phyloP scores from a whole-genome alignment of 2,329 filamentous ascomycete species.

The Botrytis squamosa region DNA sequence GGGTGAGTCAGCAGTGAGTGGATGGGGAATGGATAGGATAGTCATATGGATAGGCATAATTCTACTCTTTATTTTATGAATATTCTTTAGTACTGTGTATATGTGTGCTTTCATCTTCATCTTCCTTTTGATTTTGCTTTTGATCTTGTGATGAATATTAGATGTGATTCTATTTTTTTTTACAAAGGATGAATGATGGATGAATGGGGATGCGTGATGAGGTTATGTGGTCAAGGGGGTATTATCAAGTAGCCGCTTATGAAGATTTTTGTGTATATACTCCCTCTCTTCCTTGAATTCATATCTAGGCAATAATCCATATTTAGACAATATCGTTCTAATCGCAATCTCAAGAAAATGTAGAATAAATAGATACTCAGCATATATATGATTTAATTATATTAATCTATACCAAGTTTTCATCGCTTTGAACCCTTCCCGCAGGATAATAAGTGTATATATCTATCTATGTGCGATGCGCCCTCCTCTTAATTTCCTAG shows the following conservation, averaged over 20 bases:
- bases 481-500: background rate
- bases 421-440: background rate
- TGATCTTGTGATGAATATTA: background rate
- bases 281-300: accelerated
- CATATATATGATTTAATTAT: background rate
- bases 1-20: background rate
- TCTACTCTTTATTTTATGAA: background rate
- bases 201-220: background rate
- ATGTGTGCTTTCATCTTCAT: background rate
- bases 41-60: background rate
- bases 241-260: background rate
- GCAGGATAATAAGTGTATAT: background rate
- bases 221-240: background rate
- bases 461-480: background rate
- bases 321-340: background rate
- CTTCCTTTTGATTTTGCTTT: background rate
- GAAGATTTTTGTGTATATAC: background rate
- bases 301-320: background rate
- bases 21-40: background rate
- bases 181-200: background rate
- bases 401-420: background rate
- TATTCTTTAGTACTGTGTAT: background rate
- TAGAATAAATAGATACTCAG: accelerated
- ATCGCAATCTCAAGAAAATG: accelerated
- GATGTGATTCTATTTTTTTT: background rate